Evolutionary conservation across 1,139 yeast species (phyloP).

Genomic region (Suhomyces chickasaworum): DNA sequence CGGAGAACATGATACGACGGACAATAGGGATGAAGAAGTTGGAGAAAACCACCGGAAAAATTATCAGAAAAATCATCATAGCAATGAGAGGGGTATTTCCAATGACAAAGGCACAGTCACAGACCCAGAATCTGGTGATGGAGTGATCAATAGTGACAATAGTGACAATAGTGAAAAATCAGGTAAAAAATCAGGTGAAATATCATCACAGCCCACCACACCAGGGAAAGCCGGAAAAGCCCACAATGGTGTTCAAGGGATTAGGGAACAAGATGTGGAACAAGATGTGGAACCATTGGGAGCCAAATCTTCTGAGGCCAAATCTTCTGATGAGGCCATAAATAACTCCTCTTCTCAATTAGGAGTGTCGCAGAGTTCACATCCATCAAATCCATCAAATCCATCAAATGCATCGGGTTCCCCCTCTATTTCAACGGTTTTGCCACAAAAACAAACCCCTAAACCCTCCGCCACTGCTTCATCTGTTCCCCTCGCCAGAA

Average conservation of each 20-base stretch:
- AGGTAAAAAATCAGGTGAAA: neutral
- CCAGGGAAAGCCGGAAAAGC: too few species aligned
- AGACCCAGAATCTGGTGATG: neutral
- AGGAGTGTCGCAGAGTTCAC: neutral
- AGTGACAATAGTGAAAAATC: neutral
- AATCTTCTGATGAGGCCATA: neutral
- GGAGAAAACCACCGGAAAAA: neutral
- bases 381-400: neutral
- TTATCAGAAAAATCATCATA: too few species aligned
- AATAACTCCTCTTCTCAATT: neutral
- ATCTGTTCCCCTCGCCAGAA: conserved; percentile 23
- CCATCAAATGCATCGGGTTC: neutral
- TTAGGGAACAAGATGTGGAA: too few species aligned
- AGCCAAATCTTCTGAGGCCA: neutral
- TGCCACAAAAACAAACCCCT: neutral
- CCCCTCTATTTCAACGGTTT: neutral
- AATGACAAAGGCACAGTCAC: too few species aligned
- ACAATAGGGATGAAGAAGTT: conserved; percentile 20
- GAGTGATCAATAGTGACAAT: neutral
- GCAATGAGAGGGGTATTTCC: conserved; percentile 15
- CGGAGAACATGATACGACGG: conserved; percentile 66
- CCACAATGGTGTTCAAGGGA: neutral
- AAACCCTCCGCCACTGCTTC: neutral
- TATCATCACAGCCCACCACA: too few species aligned
- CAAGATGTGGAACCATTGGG: too few species aligned